phyloP scores from a whole-genome alignment of 371 early-diverging fungal genomes.

The Mortierella sp. region DNA sequence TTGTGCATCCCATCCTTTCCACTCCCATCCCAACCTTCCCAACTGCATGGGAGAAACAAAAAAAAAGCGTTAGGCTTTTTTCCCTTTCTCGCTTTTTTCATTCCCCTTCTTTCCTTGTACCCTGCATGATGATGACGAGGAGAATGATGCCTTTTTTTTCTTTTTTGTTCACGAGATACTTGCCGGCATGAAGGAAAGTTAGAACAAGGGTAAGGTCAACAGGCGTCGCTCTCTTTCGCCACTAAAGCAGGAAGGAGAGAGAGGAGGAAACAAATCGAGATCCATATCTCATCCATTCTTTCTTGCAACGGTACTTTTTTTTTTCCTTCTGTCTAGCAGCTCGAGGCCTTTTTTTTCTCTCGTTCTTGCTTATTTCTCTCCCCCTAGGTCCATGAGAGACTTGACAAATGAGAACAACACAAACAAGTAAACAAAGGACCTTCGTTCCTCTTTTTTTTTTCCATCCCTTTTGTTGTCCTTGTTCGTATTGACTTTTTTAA shows the following conservation, averaged over 20 bases:
- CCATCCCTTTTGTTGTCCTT: too few relatives aligned
- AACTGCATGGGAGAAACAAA: neutral
- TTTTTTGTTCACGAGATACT: neutral
- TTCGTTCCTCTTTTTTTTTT: too few relatives aligned
- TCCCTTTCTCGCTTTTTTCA: neutral
- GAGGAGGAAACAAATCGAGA: neutral
- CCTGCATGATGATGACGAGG: conserved; percentile 7
- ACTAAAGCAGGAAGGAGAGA: too few relatives aligned
- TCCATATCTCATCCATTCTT: too few relatives aligned
- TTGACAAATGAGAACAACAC: too few relatives aligned
- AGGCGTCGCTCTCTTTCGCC: neutral
- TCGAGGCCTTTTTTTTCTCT: too few relatives aligned
- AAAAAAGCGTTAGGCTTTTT: neutral
- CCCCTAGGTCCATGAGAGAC: too few relatives aligned
- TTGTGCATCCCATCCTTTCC: neutral
- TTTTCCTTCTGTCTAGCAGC: too few relatives aligned
- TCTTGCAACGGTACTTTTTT: too few relatives aligned
- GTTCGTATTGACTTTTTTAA: too few relatives aligned
- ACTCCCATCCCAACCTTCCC: neutral
- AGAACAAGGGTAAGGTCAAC: neutral
- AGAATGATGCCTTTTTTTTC: neutral
- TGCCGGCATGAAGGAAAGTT: neutral
- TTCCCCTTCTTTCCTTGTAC: neutral
- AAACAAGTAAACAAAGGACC: too few relatives aligned
- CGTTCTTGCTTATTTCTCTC: too few relatives aligned